phyloP scores from a whole-genome alignment of 1,284 basidiomycete species.

The Tilletia walkeri region DNA sequence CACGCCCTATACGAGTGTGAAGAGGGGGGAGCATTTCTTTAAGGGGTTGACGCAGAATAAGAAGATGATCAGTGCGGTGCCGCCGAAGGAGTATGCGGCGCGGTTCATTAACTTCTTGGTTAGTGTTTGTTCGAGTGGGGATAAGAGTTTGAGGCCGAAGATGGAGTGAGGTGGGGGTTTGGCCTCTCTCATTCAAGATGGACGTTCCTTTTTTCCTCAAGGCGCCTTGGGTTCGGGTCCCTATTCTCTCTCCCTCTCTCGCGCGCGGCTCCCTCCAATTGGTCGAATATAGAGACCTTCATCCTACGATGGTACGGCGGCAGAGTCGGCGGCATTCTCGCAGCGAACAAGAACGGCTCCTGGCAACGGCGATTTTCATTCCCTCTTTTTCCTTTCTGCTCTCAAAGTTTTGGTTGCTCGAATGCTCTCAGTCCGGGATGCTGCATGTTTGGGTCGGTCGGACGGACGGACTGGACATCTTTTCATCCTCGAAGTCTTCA shows the following conservation, averaged over 20 bases:
- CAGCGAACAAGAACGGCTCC: too few species aligned
- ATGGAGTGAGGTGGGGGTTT: not conserved
- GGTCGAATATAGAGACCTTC: not conserved
- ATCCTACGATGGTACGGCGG: not conserved
- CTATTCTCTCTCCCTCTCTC: not conserved
- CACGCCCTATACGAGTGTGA: constrained; percentile 77
- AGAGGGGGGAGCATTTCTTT: constrained; percentile 86
- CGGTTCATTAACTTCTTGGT: constrained; percentile 46
- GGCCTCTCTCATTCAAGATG: not conserved
- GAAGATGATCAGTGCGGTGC: constrained; percentile 48
- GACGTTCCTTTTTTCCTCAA: not conserved
- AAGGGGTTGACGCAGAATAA: constrained; percentile 69
- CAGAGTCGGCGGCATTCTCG: too few species aligned
- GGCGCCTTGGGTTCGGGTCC: not conserved
- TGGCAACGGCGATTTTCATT: too few species aligned
- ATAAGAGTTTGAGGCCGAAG: constrained; percentile 17
- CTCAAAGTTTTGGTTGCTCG: too few species aligned
- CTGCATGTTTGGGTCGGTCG: too few species aligned
- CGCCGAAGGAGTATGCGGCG: constrained; percentile 47
- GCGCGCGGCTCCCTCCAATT: not conserved
- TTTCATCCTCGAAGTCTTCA: not conserved
- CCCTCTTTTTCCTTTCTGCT: too few species aligned
- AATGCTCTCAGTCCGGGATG: too few species aligned
- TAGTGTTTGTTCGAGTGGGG: constrained; percentile 13
- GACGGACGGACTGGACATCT: too few species aligned